Base-by-base conservation (phyloP, 108 stramenopile genomes). In the Hondaea fermentalgiana region DNA sequence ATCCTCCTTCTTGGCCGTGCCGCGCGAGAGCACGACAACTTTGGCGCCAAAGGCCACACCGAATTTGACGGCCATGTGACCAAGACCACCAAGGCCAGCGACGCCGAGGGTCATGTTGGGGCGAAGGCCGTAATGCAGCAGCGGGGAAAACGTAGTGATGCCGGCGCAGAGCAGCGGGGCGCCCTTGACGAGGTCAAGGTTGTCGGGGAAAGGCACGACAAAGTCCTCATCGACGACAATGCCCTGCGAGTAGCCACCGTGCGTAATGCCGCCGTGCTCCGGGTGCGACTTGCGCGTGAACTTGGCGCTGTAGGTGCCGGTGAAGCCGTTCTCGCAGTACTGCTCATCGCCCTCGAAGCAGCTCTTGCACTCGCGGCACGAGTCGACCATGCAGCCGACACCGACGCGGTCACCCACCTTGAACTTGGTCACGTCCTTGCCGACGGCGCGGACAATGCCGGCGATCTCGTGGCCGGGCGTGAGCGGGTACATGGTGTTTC, bases 371-470 rank as follows among this genome's bases (percentile, higher is more conserved):
- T 44, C 59, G 21, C 58, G 55, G 88, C 96, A 96, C 29, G 92
- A 89, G 69, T 94, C 94, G 59, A 92, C 93, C 87, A 95, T 76
- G 90, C 94, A 95, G 44, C 94, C 95, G 21, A 96, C 92, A 60
- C 96, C 95, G 19, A 93, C 95, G 5, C 43, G 45, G 58, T 96
- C 94, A 35, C 96, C 95, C n/a, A 94, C 93, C 58, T 93, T 90
- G 87, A 95, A 71, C 60, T 94, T 93, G 44, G 91, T 91, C 25
- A 95, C 95, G 0, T 89, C 43, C 2, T 29, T 5, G 45, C 96
- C 96, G 44, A 95, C 93, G 19, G 59, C 89, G 17, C 60, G 55
- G 4, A 93, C 94, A 12, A 92, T 45, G 17, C 96, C 96, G 4
- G 87, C 88, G 35, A 88, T 51, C 59, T 93, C 93, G 72, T 93